Base-by-base conservation (phyloP, 495 filamentous ascomycete species). In the Aspergillus leporis region DNA sequence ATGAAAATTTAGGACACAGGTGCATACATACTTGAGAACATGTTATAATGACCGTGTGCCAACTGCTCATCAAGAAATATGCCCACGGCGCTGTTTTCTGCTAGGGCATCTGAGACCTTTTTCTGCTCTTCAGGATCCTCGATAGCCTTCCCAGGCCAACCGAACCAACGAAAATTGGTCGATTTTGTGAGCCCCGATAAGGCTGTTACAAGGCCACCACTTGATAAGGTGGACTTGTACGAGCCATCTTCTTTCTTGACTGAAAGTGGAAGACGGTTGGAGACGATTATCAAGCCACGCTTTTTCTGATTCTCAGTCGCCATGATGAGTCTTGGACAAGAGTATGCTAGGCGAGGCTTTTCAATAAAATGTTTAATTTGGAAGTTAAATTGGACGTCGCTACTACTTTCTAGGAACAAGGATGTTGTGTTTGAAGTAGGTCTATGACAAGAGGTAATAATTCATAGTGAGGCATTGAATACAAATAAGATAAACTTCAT, bases 141-240 rank as follows among this genome's bases (percentile, higher is more conserved):
- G 22, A 75, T 67, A 50, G 93, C 87, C 16, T 92, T 72, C 5
- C 92, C 92, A 0, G 92, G 92, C 92, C 92, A 97, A 31, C 92
- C 92, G 71, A 95, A 95, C 92, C 92, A 97, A 61, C 87, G 85
- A 73, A 97, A 96, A 41, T 85, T 87, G 14, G 89, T 93, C 5
- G 89, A 84, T 71, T 94, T 95, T 65, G 87, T 87, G 60, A 97
- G 74, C 16, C 92, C 92, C 36, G 88, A 91, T 45, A 97, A 74
- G 3, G 92, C 90, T 21, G 89, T 93, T 54, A 97, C 92, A 10
- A 96, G 84, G 9, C 92, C 92, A 49, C 92, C 92, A 30, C 91
- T 94, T 5, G 92, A 95, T 79, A 95, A 86, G 62, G 82, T 86
- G 66, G 92, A 90, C 53, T 84, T 73, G 71, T 90, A 97, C 8